Percentiles rank a stretch among this genome's conserved stretches.
Evolutionary conservation across 106 monocot genomes (phyloP).

Genomic region (Apostasia ramifera): DNA sequence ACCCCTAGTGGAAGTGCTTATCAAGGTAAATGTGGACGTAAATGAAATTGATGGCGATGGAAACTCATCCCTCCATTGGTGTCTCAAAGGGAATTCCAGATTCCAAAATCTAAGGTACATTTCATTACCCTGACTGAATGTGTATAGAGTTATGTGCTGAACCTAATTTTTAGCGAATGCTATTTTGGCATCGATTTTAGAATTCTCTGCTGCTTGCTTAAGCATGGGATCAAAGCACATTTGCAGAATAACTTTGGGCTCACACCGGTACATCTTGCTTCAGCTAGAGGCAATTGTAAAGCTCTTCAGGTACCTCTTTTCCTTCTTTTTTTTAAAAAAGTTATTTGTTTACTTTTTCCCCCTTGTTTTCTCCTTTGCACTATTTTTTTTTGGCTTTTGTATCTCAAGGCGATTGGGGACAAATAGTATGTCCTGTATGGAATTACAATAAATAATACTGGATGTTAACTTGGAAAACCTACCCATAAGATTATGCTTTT

Average conservation of each 20-base stretch:
- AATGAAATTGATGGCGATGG: constrained; percentile 18
- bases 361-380: not conserved
- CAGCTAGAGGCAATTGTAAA: constrained; percentile 23
- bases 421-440: too few species aligned
- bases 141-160: not conserved
- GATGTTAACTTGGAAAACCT: too few species aligned
- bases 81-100: constrained; percentile 15
- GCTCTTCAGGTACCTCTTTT: constrained; percentile 22
- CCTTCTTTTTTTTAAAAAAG: not conserved
- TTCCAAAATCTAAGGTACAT: constrained; percentile 21
- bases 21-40: constrained; percentile 6
- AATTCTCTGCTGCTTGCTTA: constrained; percentile 23
- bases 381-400: not conserved
- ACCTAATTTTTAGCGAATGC: not conserved
- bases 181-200: not conserved
- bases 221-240: constrained; percentile 19
- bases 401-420: too few species aligned
- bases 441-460: too few species aligned
- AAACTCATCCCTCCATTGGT: constrained; percentile 29
- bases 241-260: constrained; percentile 25
- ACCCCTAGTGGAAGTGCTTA: constrained; percentile 12
- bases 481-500: too few species aligned
- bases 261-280: constrained; percentile 26
- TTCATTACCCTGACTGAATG: too few species aligned
- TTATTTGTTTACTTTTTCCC: not conserved